Evolutionary conservation across 495 filamentous ascomycete genomes (phyloP).

Genomic region (Penicillium canariense): DNA sequence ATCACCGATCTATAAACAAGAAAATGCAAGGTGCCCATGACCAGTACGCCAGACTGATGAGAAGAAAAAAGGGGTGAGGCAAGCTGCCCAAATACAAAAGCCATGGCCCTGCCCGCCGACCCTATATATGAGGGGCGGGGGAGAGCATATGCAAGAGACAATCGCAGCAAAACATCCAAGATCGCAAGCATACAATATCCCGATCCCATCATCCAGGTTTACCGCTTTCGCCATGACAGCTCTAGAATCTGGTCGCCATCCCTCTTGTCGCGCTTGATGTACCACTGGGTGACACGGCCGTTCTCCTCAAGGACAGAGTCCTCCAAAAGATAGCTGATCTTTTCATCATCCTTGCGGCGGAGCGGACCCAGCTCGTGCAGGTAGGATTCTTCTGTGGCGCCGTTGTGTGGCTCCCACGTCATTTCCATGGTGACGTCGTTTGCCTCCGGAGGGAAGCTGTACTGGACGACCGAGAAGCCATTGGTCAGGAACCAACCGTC

Average conservation of each 20-base stretch:
- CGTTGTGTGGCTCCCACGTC: slow-evolving; percentile 46
- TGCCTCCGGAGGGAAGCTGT: slow-evolving; percentile 37
- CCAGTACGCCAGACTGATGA: slow-evolving; percentile 23
- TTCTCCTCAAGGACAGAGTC: slow-evolving; percentile 34
- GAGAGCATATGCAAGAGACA: slow-evolving; percentile 10
- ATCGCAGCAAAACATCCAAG: background rate
- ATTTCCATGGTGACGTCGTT: slow-evolving; percentile 42
- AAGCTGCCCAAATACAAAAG: background rate
- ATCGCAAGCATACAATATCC: background rate
- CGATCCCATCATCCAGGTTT: background rate
- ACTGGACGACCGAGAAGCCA: slow-evolving; percentile 53
- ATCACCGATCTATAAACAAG: slow-evolving; percentile 31
- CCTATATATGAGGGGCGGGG: slow-evolving; percentile 6
- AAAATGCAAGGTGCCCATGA: slow-evolving; percentile 22
- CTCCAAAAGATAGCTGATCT: slow-evolving; percentile 34
- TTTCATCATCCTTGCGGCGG: slow-evolving; percentile 38
- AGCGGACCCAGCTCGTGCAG: slow-evolving; percentile 45
- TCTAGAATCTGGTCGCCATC: slow-evolving; percentile 40
- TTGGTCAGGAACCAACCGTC: slow-evolving; percentile 58
- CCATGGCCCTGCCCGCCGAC: background rate
- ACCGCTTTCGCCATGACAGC: slow-evolving; percentile 41
- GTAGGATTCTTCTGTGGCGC: slow-evolving; percentile 37
- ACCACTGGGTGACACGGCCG: slow-evolving; percentile 39
- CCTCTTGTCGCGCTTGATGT: slow-evolving; percentile 35
- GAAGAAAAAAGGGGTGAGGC: background rate